These are phyloP conservation scores for Trypanosoma avium DNA, from an alignment of 208 protist species.

Conservation along the genomic window DNA sequence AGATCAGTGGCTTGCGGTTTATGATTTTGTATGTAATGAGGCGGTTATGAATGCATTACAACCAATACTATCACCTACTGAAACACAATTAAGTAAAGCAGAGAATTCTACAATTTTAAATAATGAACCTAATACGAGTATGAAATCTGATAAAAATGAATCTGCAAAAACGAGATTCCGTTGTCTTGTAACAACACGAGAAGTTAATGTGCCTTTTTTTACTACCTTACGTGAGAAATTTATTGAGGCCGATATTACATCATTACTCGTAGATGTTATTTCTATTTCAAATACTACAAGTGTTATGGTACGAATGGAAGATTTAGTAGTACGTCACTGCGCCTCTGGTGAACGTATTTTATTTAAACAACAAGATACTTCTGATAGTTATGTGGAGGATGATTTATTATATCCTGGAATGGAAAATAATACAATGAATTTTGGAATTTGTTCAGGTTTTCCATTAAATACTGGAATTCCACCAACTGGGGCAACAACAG, in stretches of 20 bases:
- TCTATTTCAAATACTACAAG: slow-evolving; percentile 34
- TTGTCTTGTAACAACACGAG: slow-evolving; percentile 61
- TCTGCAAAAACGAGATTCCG: slow-evolving; percentile 36
- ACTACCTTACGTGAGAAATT: slow-evolving; percentile 53
- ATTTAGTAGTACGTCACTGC: slow-evolving; percentile 57
- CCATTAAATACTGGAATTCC: no score
- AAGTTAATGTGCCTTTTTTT: slow-evolving; percentile 73
- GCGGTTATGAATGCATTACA: slow-evolving; percentile 44
- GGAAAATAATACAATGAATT: not conserved
- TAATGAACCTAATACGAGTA: not conserved
- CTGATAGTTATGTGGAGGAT: not conserved
- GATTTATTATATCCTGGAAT: not conserved
- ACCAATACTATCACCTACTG: slow-evolving; percentile 3
- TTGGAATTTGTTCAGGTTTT: not conserved
- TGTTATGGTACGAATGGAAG: slow-evolving; percentile 61
- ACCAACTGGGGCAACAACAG: not conserved
- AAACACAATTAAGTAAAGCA: not conserved
- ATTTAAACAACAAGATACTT: slow-evolving; percentile 30
- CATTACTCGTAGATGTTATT: slow-evolving; percentile 64
- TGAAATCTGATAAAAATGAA: not conserved
- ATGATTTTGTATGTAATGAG: slow-evolving; percentile 82
- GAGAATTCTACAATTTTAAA: no score
- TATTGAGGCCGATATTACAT: slow-evolving; percentile 63
- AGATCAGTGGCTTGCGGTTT: slow-evolving; percentile 81
- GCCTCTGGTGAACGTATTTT: slow-evolving; percentile 61